These are phyloP conservation scores for Polyplosphaeria fusca DNA, from an alignment of 495 filamentous ascomycete species.

Conservation along the genomic window DNA sequence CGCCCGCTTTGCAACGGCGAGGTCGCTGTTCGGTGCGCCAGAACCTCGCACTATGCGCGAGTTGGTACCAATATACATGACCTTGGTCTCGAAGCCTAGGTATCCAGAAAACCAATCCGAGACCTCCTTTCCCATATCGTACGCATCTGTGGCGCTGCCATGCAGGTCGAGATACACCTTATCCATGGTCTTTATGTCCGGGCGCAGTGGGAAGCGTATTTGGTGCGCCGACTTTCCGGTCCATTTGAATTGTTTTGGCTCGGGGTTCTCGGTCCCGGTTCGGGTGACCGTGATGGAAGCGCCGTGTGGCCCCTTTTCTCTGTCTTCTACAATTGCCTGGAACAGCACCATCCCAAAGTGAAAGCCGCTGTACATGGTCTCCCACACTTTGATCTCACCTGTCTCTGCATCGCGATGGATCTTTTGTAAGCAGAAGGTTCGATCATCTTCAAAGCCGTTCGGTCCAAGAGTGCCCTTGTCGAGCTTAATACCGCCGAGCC, in stretches of 20 bases:
- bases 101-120: background rate
- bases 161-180: conserved; percentile 3
- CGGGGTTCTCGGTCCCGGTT: background rate
- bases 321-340: background rate
- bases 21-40: background rate
- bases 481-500: conserved; percentile 1
- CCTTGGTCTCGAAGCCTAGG: background rate
- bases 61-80: background rate
- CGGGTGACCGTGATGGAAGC: background rate
- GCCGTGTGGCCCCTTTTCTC: background rate
- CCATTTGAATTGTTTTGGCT: background rate
- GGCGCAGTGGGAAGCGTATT: conserved; percentile 1
- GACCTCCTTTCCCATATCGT: background rate
- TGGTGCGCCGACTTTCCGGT: background rate
- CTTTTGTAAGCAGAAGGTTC: conserved; percentile 3
- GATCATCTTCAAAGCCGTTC: conserved; percentile 3
- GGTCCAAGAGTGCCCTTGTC: background rate
- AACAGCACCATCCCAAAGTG: conserved; percentile 1
- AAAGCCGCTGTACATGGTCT: conserved; percentile 11
- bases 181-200: background rate
- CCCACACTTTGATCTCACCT: background rate
- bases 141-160: conserved; percentile 3
- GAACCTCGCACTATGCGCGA: conserved; percentile 1
- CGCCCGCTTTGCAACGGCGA: background rate
- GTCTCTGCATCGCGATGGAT: conserved; percentile 2